These are phyloP conservation scores for Liquidambar formosana DNA, from an alignment of 164 flowering plant genomes.

Conservation along the genomic window DNA sequence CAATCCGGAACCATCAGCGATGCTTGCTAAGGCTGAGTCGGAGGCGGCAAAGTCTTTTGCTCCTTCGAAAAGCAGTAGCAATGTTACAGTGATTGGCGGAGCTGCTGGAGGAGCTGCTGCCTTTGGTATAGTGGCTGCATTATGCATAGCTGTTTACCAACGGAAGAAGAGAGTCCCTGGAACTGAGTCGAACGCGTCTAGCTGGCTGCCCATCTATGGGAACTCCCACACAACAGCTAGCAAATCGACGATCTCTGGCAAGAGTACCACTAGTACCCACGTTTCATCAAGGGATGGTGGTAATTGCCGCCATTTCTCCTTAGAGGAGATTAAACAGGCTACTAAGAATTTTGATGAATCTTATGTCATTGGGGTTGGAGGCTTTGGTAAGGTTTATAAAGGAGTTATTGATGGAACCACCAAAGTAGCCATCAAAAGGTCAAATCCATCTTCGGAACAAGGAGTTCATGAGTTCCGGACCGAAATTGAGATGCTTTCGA, in stretches of 20 bases:
- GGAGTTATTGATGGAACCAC: constrained; percentile 45
- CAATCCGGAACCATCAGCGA: constrained; percentile 51
- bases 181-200: constrained; percentile 8
- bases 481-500: constrained; percentile 67
- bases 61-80: background rate
- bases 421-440: constrained; percentile 56
- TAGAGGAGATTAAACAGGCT: constrained; percentile 47
- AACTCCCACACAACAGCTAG: constrained; percentile 33
- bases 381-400: constrained; percentile 66
- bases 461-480: constrained; percentile 60
- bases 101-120: constrained; percentile 58
- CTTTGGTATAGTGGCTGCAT: constrained; percentile 43
- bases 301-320: constrained; percentile 47
- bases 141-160: constrained; percentile 22
- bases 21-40: constrained; percentile 32
- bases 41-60: constrained; percentile 13
- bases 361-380: constrained; percentile 62
- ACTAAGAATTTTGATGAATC: constrained; percentile 57
- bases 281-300: constrained; percentile 38
- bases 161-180: constrained; percentile 16
- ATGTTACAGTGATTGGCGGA: constrained; percentile 26
- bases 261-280: constrained; percentile 31
- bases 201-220: constrained; percentile 52
- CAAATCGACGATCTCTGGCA: constrained; percentile 41
- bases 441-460: constrained; percentile 61